These are phyloP conservation scores for Cladosporium sphaerospermum DNA, from an alignment of 2,329 filamentous ascomycete species.

Conservation along the genomic window DNA sequence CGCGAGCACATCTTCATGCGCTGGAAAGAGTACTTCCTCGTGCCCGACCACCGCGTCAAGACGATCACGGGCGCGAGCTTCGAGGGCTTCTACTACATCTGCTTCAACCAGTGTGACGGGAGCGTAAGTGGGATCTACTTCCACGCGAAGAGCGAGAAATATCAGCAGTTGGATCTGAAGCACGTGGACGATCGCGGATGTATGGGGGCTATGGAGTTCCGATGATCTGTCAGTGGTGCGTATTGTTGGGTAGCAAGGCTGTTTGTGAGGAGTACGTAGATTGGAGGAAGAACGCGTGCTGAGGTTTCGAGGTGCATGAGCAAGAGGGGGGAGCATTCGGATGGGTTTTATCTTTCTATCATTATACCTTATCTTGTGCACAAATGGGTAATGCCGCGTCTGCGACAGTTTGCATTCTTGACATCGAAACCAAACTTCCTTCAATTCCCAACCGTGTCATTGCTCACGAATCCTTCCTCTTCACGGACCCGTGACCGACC, in stretches of 20 bases:
- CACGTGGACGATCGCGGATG: conserved; percentile 82
- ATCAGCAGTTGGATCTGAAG: conserved; percentile 86
- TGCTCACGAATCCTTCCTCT: too few species aligned
- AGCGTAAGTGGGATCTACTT: conserved; percentile 93
- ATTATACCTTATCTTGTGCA: too few species aligned
- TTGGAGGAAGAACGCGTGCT: not conserved
- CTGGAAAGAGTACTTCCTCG: conserved; percentile 97
- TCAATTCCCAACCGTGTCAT: too few species aligned
- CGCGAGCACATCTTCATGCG: conserved; percentile 94
- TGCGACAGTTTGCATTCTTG: too few species aligned
- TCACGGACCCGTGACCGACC: too few species aligned
- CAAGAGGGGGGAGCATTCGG: too few species aligned
- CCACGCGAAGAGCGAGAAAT: conserved; percentile 97
- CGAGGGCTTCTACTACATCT: conserved; percentile 98
- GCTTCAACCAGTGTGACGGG: conserved; percentile 87
- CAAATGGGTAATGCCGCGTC: too few species aligned
- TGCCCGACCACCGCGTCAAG: conserved; percentile 85
- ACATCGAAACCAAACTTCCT: too few species aligned
- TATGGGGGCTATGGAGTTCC: conserved; percentile 81
- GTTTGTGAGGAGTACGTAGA: not conserved
- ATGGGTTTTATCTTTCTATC: too few species aligned
- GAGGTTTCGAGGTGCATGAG: too few species aligned
- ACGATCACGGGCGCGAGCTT: conserved; percentile 94
- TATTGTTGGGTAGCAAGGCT: not conserved
- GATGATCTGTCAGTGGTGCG: conserved; percentile 44